phyloP scores from a whole-genome alignment of 768 basidiomycete genomes.

The Daedaleopsis sinensis region DNA sequence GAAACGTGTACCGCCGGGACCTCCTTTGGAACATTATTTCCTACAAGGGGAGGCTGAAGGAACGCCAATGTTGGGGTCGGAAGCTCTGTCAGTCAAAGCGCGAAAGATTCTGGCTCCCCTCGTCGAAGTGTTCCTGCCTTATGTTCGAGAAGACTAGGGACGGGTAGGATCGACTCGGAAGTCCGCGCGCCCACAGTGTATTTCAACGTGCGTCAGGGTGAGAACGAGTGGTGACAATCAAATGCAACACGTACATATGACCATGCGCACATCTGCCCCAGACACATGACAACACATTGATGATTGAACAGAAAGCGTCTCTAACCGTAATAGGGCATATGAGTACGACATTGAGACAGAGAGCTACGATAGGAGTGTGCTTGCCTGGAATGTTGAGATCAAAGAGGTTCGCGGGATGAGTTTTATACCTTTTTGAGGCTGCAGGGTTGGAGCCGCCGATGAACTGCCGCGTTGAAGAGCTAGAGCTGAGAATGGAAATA shows the following conservation, averaged over 20 bases:
- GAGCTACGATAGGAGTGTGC: neutral
- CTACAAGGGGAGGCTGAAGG: neutral
- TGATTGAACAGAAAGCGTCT: neutral
- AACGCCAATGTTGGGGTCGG: neutral
- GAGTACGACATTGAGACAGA: slow-evolving; percentile 3
- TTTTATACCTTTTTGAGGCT: neutral
- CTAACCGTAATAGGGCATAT: slow-evolving; percentile 13
- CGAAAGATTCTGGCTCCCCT: neutral
- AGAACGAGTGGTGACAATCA: too few relatives aligned
- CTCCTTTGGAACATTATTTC: neutral
- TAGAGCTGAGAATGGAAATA: too few relatives aligned
- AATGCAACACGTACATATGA: too few relatives aligned
- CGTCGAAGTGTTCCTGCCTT: neutral
- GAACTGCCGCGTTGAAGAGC: too few relatives aligned
- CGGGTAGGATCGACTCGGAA: too few relatives aligned
- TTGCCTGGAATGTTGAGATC: neutral
- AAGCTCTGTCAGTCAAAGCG: neutral
- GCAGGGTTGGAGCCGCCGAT: neutral
- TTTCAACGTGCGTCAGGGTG: too few relatives aligned
- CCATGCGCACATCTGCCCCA: slow-evolving; percentile 2
- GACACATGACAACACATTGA: neutral
- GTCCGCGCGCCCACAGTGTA: too few relatives aligned
- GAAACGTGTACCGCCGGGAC: neutral
- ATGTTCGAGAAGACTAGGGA: neutral
- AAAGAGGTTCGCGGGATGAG: slow-evolving; percentile 9